Evolutionary conservation across 2,329 filamentous ascomycete genomes (phyloP), one percentile per base, ranked within the genome.

Genomic region (Cordyceps tenuipes): DNA sequence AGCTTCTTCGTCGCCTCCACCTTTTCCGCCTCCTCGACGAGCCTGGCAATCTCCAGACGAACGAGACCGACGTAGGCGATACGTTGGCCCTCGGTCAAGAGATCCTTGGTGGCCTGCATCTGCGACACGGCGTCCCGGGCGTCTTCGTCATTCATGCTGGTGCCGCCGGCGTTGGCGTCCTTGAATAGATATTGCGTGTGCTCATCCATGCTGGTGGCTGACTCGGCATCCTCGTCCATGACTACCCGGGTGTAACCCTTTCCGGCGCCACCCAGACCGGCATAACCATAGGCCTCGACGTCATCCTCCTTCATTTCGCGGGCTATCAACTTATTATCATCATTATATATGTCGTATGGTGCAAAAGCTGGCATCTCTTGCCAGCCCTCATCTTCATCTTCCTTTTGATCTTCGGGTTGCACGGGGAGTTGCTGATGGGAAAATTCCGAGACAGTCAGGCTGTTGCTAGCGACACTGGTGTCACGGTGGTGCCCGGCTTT

Each of bases 121-220:
- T 99, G 94, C 53, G 88, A 87, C 46, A 96, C 75, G 5, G 92
- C 85, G 73, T 97, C 94, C 57, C 92, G 84, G 62, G 89, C 86
- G 59, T 94, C 90, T 26, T 96, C 92, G 26, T 92, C 89, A 43
- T 86, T 87, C 23, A 81, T 82, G 67, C 76, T 81, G 3, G 80
- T 87, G 49, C 77, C 80, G 58, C 79, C 80, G 15, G 80, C 80
- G 57, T 79, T 80, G n/a, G 80, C 74, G 62, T 91, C 86, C 65
- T 90, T 93, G 78, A 99, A 99, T 3, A 99, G 81, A 71, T 99
- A 99, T 60, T 91, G 86, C 0, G 94, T 99, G 68, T 97, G 93
- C 61, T 99, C 94, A 70, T 99, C 94, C 85, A 99, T 85, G 75
- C 93, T 97, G 3, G 91, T 99, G 53, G 89, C 89, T 31, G 92